Percentiles rank a stretch among this genome's conserved stretches.
These are phyloP conservation scores for Umbelopsis sp. DNA, from an alignment of 371 early-diverging fungal genomes.

Conservation along the genomic window DNA sequence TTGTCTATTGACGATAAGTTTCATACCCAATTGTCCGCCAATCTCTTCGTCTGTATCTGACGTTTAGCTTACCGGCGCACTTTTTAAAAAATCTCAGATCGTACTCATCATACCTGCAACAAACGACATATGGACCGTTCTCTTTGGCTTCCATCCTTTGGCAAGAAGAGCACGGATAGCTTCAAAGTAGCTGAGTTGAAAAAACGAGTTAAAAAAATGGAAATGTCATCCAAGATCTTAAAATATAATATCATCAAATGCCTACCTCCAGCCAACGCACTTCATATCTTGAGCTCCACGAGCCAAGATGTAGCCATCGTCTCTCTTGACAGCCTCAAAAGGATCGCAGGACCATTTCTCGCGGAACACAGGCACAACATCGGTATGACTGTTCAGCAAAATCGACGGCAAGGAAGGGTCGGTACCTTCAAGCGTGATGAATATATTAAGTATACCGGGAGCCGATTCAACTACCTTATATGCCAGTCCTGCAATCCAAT, in stretches of 20 bases:
- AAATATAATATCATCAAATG: background rate
- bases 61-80: background rate
- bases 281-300: slow-evolving; percentile 90
- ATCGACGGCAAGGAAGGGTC: slow-evolving; percentile 59
- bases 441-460: slow-evolving; percentile 69
- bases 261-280: slow-evolving; percentile 70
- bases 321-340: slow-evolving; percentile 65
- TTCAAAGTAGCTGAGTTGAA: slow-evolving; percentile 63
- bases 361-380: slow-evolving; percentile 82
- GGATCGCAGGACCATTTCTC: slow-evolving; percentile 77
- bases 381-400: slow-evolving; percentile 81
- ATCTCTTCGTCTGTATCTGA: slow-evolving; percentile 73
- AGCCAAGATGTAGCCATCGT: slow-evolving; percentile 69
- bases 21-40: slow-evolving; percentile 79
- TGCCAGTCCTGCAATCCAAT: background rate
- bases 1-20: slow-evolving; percentile 54
- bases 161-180: slow-evolving; percentile 66
- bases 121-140: slow-evolving; percentile 73
- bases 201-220: too few relatives aligned
- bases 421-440: slow-evolving; percentile 67
- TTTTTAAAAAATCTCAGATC: background rate
- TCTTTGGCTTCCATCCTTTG: slow-evolving; percentile 51
- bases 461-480: slow-evolving; percentile 33
- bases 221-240: too few relatives aligned
- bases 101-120: slow-evolving; percentile 56